These are phyloP conservation scores for Aspergillus caelatus DNA, from an alignment of 2,329 filamentous ascomycete species.

Conservation along the genomic window DNA sequence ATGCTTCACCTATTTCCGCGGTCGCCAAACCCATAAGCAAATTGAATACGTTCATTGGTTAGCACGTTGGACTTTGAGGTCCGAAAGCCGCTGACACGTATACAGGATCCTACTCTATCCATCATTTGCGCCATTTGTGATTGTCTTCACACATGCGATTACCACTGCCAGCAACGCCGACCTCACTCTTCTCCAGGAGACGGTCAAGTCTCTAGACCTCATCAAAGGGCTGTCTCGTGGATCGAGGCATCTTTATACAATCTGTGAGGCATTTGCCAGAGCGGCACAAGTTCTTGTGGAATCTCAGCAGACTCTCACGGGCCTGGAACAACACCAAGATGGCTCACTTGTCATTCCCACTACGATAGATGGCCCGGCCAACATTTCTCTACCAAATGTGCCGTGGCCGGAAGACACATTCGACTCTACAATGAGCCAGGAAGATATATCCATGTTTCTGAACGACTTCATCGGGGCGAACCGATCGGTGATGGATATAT, in stretches of 20 bases:
- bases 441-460: constrained; percentile 30
- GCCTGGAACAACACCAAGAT: constrained; percentile 26
- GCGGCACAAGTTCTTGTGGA: constrained; percentile 28
- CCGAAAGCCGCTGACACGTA: not conserved
- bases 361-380: constrained; percentile 15
- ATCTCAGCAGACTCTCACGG: constrained; percentile 25
- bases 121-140: constrained; percentile 31
- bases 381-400: constrained; percentile 28
- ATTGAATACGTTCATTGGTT: constrained; percentile 32
- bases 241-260: constrained; percentile 23
- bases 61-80: not conserved
- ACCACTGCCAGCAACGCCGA: constrained; percentile 25
- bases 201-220: constrained; percentile 22
- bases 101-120: constrained; percentile 28
- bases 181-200: constrained; percentile 27
- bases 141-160: constrained; percentile 33
- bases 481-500: constrained; percentile 29
- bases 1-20: constrained; percentile 29
- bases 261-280: constrained; percentile 28
- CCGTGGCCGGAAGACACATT: constrained; percentile 27
- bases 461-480: constrained; percentile 32
- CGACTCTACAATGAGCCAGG: constrained; percentile 24
- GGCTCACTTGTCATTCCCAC: constrained; percentile 26
- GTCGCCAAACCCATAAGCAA: constrained; percentile 29
- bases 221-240: constrained; percentile 26